These are phyloP conservation scores for Hawksworthiomyces lignivorus DNA, from an alignment of 2,329 filamentous ascomycete species.

Conservation along the genomic window DNA sequence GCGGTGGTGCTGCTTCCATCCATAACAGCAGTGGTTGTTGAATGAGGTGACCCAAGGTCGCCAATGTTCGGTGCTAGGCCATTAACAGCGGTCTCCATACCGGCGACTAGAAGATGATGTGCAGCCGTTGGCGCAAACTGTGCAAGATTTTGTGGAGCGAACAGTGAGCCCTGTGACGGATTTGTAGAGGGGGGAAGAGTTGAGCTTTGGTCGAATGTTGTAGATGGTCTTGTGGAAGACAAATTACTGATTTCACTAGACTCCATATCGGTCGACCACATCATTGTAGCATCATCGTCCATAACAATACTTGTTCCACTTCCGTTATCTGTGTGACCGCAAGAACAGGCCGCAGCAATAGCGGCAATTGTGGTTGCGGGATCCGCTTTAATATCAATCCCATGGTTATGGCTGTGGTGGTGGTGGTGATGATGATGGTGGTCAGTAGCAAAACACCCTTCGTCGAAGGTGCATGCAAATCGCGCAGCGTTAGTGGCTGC, in stretches of 20 bases:
- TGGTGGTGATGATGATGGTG: conserved; percentile 7
- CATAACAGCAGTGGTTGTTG: background rate
- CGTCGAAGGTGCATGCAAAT: background rate
- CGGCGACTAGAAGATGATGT: background rate
- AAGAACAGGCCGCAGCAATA: background rate
- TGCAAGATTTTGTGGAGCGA: background rate
- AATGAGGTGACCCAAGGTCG: background rate
- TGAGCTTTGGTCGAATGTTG: conserved; percentile 5
- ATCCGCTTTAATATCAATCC: background rate
- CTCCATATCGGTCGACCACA: conserved; percentile 10
- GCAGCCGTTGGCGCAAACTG: background rate
- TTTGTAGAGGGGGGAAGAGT: conserved; percentile 3
- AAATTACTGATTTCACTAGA: conserved; percentile 4
- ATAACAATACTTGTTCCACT: background rate
- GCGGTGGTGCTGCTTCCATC: background rate
- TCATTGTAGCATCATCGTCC: conserved; percentile 4
- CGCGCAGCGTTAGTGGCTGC: background rate
- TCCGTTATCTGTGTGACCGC: background rate
- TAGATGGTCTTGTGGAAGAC: conserved; percentile 7
- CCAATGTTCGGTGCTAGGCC: background rate
- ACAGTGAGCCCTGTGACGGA: conserved; percentile 5
- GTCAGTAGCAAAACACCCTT: background rate
- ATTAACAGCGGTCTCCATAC: background rate
- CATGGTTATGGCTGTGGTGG: background rate
- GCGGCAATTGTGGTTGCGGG: background rate